A percentile compares a stretch with the other conserved stretches of the same genome.
These are phyloP conservation scores for Rhamnella rubrinervis DNA, from an alignment of 331 rosid genomes.

Conservation along the genomic window DNA sequence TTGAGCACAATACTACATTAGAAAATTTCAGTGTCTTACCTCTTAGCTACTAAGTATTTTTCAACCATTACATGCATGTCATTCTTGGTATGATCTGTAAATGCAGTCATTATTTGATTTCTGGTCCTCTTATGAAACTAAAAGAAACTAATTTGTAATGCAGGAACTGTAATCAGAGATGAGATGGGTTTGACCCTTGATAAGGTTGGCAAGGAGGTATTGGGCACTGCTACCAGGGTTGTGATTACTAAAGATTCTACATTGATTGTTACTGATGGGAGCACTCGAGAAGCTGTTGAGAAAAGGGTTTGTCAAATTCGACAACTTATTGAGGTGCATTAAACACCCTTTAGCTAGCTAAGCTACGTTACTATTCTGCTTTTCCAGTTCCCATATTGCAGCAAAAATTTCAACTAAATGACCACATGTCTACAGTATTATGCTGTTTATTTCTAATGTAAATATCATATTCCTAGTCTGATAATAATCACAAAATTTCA, in stretches of 20 bases:
- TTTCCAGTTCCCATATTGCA: slow-evolving; percentile 6
- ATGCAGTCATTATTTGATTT: too few relatives aligned
- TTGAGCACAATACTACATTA: slow-evolving; percentile 18
- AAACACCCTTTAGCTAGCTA: slow-evolving; percentile 17
- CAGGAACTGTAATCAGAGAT: slow-evolving; percentile 88
- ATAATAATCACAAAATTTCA: slow-evolving; percentile 10
- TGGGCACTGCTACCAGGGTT: slow-evolving; percentile 73
- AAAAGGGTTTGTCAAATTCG: slow-evolving; percentile 67
- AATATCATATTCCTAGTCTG: neutral
- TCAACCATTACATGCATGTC: too few relatives aligned
- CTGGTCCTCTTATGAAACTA: too few relatives aligned
- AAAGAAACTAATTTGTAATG: slow-evolving; percentile 1
- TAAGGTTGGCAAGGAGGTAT: slow-evolving; percentile 50
- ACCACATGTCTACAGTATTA: neutral
- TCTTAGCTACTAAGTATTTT: too few relatives aligned
- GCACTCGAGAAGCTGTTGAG: slow-evolving; percentile 60
- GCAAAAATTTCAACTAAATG: neutral
- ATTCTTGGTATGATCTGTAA: too few relatives aligned
- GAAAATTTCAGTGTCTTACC: neutral
- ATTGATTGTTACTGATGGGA: slow-evolving; percentile 75
- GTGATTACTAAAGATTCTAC: slow-evolving; percentile 82
- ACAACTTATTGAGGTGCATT: slow-evolving; percentile 67
- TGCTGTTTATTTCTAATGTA: neutral
- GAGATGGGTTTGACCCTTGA: slow-evolving; percentile 77
- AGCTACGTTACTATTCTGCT: slow-evolving; percentile 1